Conservation (phyloP, 352 stramenopile genomes). For the Lagenidium sp. region DNA sequence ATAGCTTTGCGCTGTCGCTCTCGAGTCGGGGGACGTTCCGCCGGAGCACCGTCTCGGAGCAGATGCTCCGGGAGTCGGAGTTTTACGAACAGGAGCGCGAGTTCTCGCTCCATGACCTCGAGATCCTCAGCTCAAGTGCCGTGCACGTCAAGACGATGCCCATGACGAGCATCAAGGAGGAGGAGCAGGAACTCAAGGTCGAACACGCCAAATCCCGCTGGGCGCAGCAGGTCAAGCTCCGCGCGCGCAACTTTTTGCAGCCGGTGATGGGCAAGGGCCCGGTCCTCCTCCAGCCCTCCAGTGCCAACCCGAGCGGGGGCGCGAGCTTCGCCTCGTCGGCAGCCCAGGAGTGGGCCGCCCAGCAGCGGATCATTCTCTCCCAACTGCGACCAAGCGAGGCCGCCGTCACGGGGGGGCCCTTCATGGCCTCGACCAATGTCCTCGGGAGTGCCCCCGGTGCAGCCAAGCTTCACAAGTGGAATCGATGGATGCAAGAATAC, state of each 20-base stretch:
- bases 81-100: constrained; percentile 76
- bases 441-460: constrained; percentile 20
- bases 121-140: constrained; percentile 58
- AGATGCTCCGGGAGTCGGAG: constrained; percentile 80
- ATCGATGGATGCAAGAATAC: constrained; percentile 23
- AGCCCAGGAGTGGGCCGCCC: constrained; percentile 57
- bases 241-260: constrained; percentile 70
- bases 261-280: constrained; percentile 16
- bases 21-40: constrained; percentile 74
- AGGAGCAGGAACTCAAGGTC: constrained; percentile 75
- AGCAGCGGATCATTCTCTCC: constrained; percentile 62
- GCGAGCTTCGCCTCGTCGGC: constrained; percentile 21
- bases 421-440: background rate
- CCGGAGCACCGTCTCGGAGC: constrained; percentile 72
- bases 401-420: background rate
- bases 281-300: no score
- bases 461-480: constrained; percentile 77
- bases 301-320: no score
- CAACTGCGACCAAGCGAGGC: constrained; percentile 31
- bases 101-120: constrained; percentile 58
- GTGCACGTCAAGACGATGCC: constrained; percentile 57
- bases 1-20: constrained; percentile 51
- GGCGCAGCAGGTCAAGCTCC: constrained; percentile 82
- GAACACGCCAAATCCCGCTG: constrained; percentile 78
- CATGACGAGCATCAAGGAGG: constrained; percentile 80